Conservation (phyloP, 441 rosid species). For the Brassica balearica region DNA sequence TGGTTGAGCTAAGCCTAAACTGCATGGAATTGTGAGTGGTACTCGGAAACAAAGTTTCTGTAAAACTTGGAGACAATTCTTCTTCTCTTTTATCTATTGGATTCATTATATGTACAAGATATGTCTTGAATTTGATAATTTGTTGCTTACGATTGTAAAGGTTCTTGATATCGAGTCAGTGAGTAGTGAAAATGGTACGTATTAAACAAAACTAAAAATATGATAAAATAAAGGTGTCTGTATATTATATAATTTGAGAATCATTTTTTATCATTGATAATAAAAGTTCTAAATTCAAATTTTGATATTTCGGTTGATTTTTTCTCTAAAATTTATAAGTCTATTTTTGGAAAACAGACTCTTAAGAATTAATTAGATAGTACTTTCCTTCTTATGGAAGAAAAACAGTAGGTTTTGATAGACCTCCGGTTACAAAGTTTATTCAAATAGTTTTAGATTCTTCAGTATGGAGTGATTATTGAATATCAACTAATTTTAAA, state of each 20-base stretch:
- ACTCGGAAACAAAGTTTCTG: no score
- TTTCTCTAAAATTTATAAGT: no score
- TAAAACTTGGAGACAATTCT: no score
- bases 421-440: not conserved
- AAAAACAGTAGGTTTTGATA: no score
- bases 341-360: not conserved
- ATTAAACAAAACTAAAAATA: not conserved
- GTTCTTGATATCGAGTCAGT: not conserved
- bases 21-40: no score
- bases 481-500: not conserved
- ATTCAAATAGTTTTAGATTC: not conserved
- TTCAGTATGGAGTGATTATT: not conserved
- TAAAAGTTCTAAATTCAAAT: no score
- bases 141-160: not conserved
- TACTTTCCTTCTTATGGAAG: not conserved
- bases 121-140: not conserved
- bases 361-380: not conserved
- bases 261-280: no score
- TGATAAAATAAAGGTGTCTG: no score
- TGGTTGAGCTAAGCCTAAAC: not conserved
- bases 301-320: no score
- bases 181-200: conserved; percentile 5
- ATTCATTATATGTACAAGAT: no score
- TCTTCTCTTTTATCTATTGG: no score
- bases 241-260: no score